phyloP scores from a whole-genome alignment of 2,329 filamentous ascomycete species.

The Nemania diffusa region DNA sequence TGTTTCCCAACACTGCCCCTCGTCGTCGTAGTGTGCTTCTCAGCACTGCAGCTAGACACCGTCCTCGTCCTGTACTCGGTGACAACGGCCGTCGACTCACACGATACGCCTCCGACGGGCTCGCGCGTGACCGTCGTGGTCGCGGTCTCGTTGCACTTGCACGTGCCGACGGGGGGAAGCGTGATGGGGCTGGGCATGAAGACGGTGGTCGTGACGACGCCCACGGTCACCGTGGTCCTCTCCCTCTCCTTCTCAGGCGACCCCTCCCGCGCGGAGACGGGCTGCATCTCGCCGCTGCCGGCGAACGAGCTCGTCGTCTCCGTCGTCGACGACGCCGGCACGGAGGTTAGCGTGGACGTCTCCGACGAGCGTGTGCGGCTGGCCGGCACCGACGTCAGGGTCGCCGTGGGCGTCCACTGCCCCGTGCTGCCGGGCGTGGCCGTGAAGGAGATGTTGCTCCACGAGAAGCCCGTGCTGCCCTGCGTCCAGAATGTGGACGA shows the following conservation, averaged over 20 bases:
- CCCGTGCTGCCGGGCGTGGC: constrained; percentile 17
- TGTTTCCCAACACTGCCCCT: too few relatives aligned
- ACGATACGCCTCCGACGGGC: neutral
- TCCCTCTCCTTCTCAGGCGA: constrained; percentile 10
- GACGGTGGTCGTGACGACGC: constrained; percentile 33
- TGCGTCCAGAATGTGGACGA: constrained; percentile 13
- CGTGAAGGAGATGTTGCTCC: constrained; percentile 35
- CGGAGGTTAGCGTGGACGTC: constrained; percentile 24
- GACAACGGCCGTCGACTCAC: neutral
- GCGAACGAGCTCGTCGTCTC: neutral
- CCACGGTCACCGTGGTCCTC: constrained; percentile 22
- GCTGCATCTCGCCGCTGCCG: neutral
- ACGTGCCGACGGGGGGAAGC: constrained; percentile 24
- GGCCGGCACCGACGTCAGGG: neutral
- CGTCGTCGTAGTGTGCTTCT: neutral
- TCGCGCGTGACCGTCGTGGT: neutral
- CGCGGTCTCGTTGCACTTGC: constrained; percentile 7
- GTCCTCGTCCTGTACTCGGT: constrained; percentile 24
- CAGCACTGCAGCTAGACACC: constrained; percentile 1
- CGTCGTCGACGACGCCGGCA: constrained; percentile 9
- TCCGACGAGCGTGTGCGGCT: constrained; percentile 2
- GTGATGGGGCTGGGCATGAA: constrained; percentile 36
- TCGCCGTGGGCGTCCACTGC: constrained; percentile 16
- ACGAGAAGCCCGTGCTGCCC: constrained; percentile 25
- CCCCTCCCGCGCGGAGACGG: constrained; percentile 7